Evolutionary conservation across 192 early-diverging fungal genomes (phyloP).

Genomic region (Gigaspora rosea): DNA sequence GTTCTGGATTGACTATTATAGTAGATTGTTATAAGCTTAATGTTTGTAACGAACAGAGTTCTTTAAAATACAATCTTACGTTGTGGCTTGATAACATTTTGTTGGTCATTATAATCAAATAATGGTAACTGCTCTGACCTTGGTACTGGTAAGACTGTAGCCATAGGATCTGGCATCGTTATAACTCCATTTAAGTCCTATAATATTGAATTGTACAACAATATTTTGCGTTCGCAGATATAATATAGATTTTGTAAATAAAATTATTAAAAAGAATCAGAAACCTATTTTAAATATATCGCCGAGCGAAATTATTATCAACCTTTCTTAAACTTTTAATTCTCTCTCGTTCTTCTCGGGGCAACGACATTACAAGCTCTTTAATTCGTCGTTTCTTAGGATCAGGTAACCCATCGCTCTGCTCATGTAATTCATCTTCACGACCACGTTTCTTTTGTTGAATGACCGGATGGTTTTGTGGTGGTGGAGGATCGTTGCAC

Average conservation of each 20-base stretch:
- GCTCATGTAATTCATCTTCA: not conserved
- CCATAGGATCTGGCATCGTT: too few relatives aligned
- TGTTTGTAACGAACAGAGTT: not conserved
- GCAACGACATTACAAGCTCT: constrained; percentile 8
- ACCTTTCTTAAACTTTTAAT: not conserved
- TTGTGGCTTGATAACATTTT: not conserved
- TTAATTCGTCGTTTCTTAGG: constrained; percentile 15
- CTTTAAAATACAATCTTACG: not conserved
- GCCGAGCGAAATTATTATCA: not conserved
- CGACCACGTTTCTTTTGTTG: not conserved
- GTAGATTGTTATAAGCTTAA: not conserved
- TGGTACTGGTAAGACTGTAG: too few relatives aligned
- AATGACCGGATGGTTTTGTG: not conserved
- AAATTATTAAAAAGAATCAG: not conserved
- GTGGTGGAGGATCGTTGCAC: not conserved
- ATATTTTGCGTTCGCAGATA: too few relatives aligned
- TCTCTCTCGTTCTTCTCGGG: not conserved
- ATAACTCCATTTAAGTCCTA: too few relatives aligned
- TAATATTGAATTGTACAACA: too few relatives aligned
- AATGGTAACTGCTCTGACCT: too few relatives aligned
- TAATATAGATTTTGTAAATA: not conserved
- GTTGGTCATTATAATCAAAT: too few relatives aligned
- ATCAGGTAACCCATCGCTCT: not conserved
- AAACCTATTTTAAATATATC: not conserved
- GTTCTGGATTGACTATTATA: not conserved